phyloP scores from a whole-genome alignment of 805 yeast species.

The Candida yuanshanica region DNA sequence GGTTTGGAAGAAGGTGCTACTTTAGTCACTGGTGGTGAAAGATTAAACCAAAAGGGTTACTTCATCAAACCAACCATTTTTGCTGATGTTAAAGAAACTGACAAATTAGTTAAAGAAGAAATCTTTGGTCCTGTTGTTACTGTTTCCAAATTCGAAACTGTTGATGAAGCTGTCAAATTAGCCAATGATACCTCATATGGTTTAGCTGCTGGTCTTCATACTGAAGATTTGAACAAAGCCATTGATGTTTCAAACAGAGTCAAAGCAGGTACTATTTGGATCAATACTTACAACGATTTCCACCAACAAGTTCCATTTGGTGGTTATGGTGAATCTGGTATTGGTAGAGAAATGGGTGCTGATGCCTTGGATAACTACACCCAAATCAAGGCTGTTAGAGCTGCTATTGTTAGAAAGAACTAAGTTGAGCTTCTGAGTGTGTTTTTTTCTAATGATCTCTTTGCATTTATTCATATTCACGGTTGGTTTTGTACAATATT shows the following conservation, averaged over 20 bases:
- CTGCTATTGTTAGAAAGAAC: constrained; percentile 21
- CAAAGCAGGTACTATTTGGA: constrained; percentile 88
- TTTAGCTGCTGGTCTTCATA: constrained; percentile 86
- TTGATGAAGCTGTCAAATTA: constrained; percentile 69
- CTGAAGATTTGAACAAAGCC: constrained; percentile 69
- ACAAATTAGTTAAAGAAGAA: constrained; percentile 71
- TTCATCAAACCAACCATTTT: constrained; percentile 70
- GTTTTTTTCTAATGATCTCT: not conserved
- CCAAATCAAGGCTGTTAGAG: constrained; percentile 78
- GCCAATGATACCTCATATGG: constrained; percentile 87
- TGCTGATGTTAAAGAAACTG: constrained; percentile 60
- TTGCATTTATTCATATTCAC: not conserved
- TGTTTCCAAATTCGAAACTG: constrained; percentile 71
- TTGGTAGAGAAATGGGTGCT: constrained; percentile 90
- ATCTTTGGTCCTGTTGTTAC: constrained; percentile 92
- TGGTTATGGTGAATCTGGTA: constrained; percentile 86
- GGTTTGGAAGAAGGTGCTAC: constrained; percentile 86
- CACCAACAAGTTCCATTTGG: constrained; percentile 89
- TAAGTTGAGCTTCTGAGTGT: constrained; percentile 4
- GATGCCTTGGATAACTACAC: constrained; percentile 84
- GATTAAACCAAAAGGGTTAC: constrained; percentile 56
- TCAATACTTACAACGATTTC: constrained; percentile 86
- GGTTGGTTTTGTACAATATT: not conserved
- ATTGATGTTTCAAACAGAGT: constrained; percentile 67
- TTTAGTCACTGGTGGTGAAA: constrained; percentile 64